Conservation (phyloP, 306 rosid species). For the Sindora glabra region DNA sequence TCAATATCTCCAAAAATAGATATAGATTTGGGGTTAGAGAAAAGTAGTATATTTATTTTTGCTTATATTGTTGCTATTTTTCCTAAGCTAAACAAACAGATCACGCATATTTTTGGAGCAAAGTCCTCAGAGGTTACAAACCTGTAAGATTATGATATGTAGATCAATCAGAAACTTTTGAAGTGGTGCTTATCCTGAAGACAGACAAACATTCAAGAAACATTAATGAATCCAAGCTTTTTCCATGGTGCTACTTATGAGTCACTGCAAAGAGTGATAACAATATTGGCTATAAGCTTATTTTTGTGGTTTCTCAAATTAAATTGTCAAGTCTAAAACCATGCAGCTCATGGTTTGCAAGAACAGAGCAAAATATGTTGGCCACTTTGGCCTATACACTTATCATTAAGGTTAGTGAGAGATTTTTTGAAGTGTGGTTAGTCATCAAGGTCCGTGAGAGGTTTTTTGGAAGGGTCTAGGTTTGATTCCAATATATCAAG, state of each 20-base stretch:
- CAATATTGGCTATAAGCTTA: background rate
- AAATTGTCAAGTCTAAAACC: background rate
- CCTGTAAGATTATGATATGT: background rate
- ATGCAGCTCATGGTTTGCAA: background rate
- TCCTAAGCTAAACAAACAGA: no score
- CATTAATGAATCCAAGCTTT: background rate
- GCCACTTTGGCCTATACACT: no score
- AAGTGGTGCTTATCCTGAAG: background rate
- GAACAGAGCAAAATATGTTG: background rate
- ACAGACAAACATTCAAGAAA: background rate
- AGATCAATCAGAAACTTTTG: background rate
- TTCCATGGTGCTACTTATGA: background rate
- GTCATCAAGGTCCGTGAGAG: no score
- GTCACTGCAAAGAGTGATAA: background rate
- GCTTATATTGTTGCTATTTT: no score
- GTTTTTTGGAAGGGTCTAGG: no score
- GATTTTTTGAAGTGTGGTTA: no score
- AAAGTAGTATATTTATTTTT: no score
- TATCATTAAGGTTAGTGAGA: no score
- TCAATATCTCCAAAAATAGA: no score
- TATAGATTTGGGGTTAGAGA: no score
- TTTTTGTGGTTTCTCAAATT: background rate
- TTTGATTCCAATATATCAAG: background rate
- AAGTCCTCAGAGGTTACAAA: background rate
- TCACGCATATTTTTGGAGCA: no score